Percentiles rank a stretch among this genome's conserved stretches.
These are phyloP conservation scores for Kwoniella pini DNA, from an alignment of 768 basidiomycete genomes.

Conservation along the genomic window DNA sequence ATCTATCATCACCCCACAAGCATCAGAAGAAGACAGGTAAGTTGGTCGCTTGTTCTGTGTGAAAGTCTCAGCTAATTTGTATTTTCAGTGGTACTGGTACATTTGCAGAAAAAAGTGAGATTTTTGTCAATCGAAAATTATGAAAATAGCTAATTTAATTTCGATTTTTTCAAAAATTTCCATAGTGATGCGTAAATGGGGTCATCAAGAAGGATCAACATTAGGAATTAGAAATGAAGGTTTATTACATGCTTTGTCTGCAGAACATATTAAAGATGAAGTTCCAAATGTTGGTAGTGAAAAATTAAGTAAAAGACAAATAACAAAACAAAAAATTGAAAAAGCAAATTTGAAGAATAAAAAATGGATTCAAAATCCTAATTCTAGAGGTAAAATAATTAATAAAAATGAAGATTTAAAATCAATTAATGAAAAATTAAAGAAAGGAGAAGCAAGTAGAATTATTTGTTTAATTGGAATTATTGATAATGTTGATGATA, in stretches of 20 bases:
- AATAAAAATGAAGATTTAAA: slow-evolving; percentile 85
- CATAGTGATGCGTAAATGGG: slow-evolving; percentile 88
- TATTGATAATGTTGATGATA: slow-evolving; percentile 73
- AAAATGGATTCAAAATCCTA: slow-evolving; percentile 54
- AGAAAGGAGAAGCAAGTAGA: slow-evolving; percentile 86
- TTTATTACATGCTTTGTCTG: slow-evolving; percentile 82
- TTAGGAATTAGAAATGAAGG: slow-evolving; percentile 80
- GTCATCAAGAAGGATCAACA: slow-evolving; percentile 90
- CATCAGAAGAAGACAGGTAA: slow-evolving; percentile 34
- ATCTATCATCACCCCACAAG: slow-evolving; percentile 8
- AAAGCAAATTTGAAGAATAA: slow-evolving; percentile 40
- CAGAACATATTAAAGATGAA: slow-evolving; percentile 62
- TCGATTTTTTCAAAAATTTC: no score
- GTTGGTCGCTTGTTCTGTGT: slow-evolving; percentile 13
- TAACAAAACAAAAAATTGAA: slow-evolving; percentile 52
- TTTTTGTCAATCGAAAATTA: no score
- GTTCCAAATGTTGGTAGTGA: slow-evolving; percentile 54
- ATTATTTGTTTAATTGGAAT: slow-evolving; percentile 87
- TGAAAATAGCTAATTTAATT: no score
- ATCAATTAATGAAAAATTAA: slow-evolving; percentile 70
- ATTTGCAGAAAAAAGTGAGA: slow-evolving; percentile 51
- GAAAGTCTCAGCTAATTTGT: not conserved
- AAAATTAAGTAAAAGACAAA: slow-evolving; percentile 46
- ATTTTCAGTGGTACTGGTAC: slow-evolving; percentile 26
- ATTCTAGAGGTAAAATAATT: slow-evolving; percentile 81